phyloP scores from a whole-genome alignment of 2,329 filamentous ascomycete species.

The Penicillium sp. region DNA sequence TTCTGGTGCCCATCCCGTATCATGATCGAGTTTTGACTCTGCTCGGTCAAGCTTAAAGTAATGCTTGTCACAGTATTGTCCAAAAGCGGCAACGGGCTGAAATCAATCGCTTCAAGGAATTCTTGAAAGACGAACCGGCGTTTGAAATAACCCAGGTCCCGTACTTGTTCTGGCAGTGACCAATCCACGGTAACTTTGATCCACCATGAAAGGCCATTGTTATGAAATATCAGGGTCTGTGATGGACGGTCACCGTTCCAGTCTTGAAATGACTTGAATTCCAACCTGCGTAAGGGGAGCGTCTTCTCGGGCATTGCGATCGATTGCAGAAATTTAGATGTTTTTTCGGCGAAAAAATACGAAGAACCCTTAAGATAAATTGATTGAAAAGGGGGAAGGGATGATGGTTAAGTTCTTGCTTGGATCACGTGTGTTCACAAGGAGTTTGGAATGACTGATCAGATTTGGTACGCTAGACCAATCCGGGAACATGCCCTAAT shows the following conservation, averaged over 20 bases:
- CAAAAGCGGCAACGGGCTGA: neutral
- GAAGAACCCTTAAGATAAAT: no score
- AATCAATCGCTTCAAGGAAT: neutral
- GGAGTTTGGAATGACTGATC: no score
- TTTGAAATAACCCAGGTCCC: neutral
- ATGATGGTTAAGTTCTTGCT: no score
- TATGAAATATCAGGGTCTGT: neutral
- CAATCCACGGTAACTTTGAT: neutral
- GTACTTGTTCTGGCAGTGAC: neutral
- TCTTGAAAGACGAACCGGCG: neutral
- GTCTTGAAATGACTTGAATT: neutral
- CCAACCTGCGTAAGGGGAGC: neutral
- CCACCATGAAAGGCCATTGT: neutral
- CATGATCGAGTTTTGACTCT: neutral
- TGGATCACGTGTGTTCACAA: no score
- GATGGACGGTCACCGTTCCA: conserved; percentile 8
- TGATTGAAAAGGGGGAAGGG: no score
- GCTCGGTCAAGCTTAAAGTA: neutral
- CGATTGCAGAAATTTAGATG: no score
- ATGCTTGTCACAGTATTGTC: neutral
- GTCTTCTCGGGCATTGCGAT: no score
- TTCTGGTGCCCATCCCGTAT: conserved; percentile 2
- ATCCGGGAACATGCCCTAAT: no score
- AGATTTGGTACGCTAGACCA: no score
- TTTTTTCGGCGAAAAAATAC: no score